These are phyloP conservation scores for Melastoma candidum DNA, from an alignment of 441 rosid genomes.

Conservation along the genomic window DNA sequence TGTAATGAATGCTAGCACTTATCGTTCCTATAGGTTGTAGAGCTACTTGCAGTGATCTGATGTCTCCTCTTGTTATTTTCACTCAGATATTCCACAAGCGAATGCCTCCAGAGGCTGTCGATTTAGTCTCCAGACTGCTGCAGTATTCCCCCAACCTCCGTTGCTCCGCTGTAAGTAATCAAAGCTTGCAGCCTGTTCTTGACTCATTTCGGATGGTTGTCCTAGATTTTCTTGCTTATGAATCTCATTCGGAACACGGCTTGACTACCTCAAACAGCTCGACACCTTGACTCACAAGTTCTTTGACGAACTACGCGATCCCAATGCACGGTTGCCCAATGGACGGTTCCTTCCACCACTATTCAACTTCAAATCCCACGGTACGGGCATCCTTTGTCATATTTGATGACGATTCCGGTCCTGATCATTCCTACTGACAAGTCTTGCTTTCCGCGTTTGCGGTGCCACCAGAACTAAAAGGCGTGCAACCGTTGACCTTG, in stretches of 20 bases:
- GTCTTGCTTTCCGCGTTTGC: background rate
- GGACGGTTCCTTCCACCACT: constrained; percentile 8
- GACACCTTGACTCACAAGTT: constrained; percentile 6
- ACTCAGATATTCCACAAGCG: constrained; percentile 81
- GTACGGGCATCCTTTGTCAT: background rate
- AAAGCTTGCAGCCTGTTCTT: too few relatives aligned
- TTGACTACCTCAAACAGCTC: background rate
- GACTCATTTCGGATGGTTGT: background rate
- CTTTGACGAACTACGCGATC: constrained; percentile 4
- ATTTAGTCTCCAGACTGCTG: constrained; percentile 86
- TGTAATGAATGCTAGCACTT: background rate
- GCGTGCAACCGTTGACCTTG: constrained; percentile 53
- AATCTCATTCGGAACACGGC: too few relatives aligned
- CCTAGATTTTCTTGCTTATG: too few relatives aligned
- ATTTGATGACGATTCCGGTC: too few relatives aligned
- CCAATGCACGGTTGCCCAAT: background rate
- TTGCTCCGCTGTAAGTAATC: constrained; percentile 63
- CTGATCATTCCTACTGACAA: background rate
- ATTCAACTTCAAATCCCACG: constrained; percentile 6
- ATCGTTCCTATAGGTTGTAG: background rate
- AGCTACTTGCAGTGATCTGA: background rate
- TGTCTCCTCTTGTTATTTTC: constrained; percentile 10
- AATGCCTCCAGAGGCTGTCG: constrained; percentile 96
- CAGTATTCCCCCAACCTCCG: constrained; percentile 94
- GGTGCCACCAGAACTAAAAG: constrained; percentile 56